Evolutionary conservation across 805 yeast species (phyloP), one percentile per base, ranked within the genome.

Genomic region (Diddensiella transvaalensis): DNA sequence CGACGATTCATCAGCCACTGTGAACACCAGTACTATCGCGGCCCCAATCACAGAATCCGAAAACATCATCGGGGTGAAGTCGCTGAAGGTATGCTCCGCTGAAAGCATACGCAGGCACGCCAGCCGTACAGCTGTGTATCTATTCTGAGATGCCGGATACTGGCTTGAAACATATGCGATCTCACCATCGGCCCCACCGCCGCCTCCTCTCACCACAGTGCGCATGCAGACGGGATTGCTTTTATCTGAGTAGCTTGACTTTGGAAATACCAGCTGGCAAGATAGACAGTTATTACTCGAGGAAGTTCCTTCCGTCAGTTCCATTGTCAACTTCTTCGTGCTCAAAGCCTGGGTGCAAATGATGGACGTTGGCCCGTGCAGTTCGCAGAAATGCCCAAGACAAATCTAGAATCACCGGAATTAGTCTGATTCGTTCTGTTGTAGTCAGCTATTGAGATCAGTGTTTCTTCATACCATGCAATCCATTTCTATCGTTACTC

Each of bases 301-400:
- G 22, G 50, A 19, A 6, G 22, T 32, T 10, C 15, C 32, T 32
- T 40, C 41, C 13, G 41, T 21, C 37, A 51, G 35, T 32, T 51
- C 57, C n/a, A 47, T 22, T n/a, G 44, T 11, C 13, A 50, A 50
- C 1, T 47, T 36, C n/a, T 40, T 37, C 18, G 49, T 29, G 13
- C 42, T 40, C n/a, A 60, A 46, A 35, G 56, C 48, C 42, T 62
- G 66, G 3, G 64, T 58, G 40, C 66, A 62, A 38, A 62, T 36
- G 10, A 62, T 49, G 23, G 61, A 50, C 0, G 60, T 58, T 11
- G 66, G 66, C 35, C 66, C 66, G 26, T 62, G 66, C 21, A 56
- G 17, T 47, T 62, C 66, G 41, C 66, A 62, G 45, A 62, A 62
- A 42, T 62, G 66, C 24, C 59, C 55, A 29, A 62, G 51, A 40